Evolutionary conservation across 2,329 filamentous ascomycete species (phyloP).

Genomic region (Microcera coccophila): DNA sequence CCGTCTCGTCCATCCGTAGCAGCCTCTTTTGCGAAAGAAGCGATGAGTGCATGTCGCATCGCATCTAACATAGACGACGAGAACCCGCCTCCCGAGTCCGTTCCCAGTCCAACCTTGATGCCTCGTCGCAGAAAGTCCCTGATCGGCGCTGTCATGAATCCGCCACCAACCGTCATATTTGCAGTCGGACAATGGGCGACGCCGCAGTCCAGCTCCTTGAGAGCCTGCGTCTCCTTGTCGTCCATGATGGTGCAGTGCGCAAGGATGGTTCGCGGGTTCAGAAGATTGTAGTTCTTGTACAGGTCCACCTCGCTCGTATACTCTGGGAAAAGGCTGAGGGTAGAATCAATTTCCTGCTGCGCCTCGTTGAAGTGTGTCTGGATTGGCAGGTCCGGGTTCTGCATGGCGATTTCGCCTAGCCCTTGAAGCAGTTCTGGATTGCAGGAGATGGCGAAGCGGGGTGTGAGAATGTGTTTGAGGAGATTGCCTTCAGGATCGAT

Average conservation of each 20-base stretch:
- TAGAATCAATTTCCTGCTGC: constrained; percentile 55
- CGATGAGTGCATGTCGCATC: constrained; percentile 56
- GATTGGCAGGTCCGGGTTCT: constrained; percentile 50
- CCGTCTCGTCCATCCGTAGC: constrained; percentile 39
- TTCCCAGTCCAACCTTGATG: constrained; percentile 64
- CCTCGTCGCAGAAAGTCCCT: constrained; percentile 53
- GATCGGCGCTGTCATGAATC: constrained; percentile 59
- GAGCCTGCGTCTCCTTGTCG: constrained; percentile 49
- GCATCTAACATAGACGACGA: constrained; percentile 56
- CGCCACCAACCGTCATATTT: constrained; percentile 60
- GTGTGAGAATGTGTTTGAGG: constrained; percentile 51
- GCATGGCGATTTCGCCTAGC: constrained; percentile 49
- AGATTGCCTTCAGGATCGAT: constrained; percentile 44
- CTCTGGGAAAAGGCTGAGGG: constrained; percentile 51
- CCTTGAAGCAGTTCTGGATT: constrained; percentile 50
- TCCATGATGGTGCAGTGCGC: constrained; percentile 64
- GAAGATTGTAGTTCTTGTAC: constrained; percentile 52
- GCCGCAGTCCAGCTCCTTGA: constrained; percentile 50
- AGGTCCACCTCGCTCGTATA: constrained; percentile 57
- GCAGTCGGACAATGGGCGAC: constrained; percentile 62
- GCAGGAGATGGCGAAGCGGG: constrained; percentile 60
- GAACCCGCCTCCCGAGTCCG: constrained; percentile 61
- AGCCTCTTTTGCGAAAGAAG: constrained; percentile 46
- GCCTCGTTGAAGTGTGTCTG: constrained; percentile 68
- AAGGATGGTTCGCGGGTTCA: constrained; percentile 55